Conservation (phyloP, 352 stramenopile genomes). For the Globisporangium alternatum region DNA sequence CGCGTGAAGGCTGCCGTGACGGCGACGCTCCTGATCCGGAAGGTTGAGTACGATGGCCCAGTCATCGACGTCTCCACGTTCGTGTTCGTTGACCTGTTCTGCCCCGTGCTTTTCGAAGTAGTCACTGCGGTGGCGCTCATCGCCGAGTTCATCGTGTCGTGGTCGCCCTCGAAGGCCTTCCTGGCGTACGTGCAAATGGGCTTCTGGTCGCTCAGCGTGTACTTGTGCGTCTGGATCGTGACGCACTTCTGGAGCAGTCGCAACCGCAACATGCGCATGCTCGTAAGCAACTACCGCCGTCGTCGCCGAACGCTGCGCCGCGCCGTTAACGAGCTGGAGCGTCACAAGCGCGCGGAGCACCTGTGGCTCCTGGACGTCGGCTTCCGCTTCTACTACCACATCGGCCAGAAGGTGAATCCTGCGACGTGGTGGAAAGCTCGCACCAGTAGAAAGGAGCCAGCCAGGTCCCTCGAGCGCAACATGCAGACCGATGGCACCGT, state of each 20-base stretch:
- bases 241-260: slow-evolving; percentile 79
- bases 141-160: slow-evolving; percentile 45
- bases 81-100: slow-evolving; percentile 71
- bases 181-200: slow-evolving; percentile 68
- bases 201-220: slow-evolving; percentile 56
- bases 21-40: slow-evolving; percentile 56
- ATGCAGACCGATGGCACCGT: slow-evolving; percentile 14
- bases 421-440: slow-evolving; percentile 13
- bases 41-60: slow-evolving; percentile 51
- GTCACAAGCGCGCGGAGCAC: slow-evolving; percentile 61
- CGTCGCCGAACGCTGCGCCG: slow-evolving; percentile 49
- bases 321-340: slow-evolving; percentile 45
- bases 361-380: slow-evolving; percentile 75
- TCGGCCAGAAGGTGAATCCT: slow-evolving; percentile 45
- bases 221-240: slow-evolving; percentile 67
- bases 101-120: slow-evolving; percentile 68
- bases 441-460: background rate
- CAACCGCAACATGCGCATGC: slow-evolving; percentile 70
- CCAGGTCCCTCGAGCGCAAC: slow-evolving; percentile 11
- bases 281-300: slow-evolving; percentile 77
- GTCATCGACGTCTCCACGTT: slow-evolving; percentile 74
- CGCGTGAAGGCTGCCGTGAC: slow-evolving; percentile 48
- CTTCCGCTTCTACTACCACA: slow-evolving; percentile 68
- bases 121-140: slow-evolving; percentile 48
- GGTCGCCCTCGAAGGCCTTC: slow-evolving; percentile 63